A percentile compares a stretch with the other conserved stretches of the same genome.
Evolutionary conservation across 495 filamentous ascomycete species (phyloP).

Genomic region (Podospora bellae-mahoneyi): DNA sequence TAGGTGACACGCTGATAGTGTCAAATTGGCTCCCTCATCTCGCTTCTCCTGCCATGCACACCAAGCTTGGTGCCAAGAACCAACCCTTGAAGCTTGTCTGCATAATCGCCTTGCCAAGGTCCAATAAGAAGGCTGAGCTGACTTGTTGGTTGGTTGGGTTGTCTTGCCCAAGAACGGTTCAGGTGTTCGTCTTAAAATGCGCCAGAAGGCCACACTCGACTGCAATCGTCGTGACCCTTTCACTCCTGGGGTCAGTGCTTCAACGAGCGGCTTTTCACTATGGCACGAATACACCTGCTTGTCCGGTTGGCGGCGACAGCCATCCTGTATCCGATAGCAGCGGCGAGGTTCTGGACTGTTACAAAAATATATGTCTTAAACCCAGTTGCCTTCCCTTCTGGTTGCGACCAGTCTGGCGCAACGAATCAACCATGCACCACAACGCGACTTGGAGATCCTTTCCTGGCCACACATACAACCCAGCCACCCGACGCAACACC

Average conservation of each 20-base stretch:
- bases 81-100: too few relatives aligned
- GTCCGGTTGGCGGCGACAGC: not conserved
- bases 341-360: not conserved
- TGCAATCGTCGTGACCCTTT: too few relatives aligned
- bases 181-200: too few relatives aligned
- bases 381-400: too few relatives aligned
- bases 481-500: too few relatives aligned
- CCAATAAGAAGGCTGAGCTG: too few relatives aligned
- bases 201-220: not conserved
- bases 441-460: too few relatives aligned
- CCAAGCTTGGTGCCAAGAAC: not conserved
- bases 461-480: not conserved
- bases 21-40: not conserved
- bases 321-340: not conserved
- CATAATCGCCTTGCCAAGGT: not conserved
- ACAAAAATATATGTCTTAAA: not conserved
- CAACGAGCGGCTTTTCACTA: not conserved
- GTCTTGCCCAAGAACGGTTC: too few relatives aligned
- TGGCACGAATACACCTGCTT: not conserved
- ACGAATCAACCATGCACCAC: not conserved
- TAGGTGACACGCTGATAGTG: not conserved
- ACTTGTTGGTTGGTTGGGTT: too few relatives aligned
- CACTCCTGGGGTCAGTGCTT: not conserved
- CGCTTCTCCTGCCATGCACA: not conserved
- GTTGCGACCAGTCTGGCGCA: not conserved